These are phyloP conservation scores for Lactarius akahatsu DNA, from an alignment of 768 basidiomycete genomes.

Conservation along the genomic window DNA sequence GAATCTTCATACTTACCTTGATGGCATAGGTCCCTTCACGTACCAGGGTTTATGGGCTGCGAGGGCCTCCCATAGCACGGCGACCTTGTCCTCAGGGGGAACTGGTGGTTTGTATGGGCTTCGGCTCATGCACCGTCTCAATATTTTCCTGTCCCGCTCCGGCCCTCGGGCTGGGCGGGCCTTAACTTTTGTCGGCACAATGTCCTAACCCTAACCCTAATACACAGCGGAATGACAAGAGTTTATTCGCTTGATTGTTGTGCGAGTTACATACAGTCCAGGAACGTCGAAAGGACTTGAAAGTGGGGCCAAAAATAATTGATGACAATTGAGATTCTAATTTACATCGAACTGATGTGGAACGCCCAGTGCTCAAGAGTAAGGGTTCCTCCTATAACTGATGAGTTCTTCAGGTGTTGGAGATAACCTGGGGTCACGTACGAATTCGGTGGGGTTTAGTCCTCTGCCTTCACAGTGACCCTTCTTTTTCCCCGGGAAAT, in stretches of 20 bases:
- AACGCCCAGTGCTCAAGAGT: background rate
- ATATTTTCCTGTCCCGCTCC: slow-evolving; percentile 75
- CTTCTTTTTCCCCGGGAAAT: slow-evolving; percentile 23
- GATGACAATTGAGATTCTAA: background rate
- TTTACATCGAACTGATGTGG: background rate
- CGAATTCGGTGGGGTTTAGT: slow-evolving; percentile 8
- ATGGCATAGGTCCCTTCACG: slow-evolving; percentile 33
- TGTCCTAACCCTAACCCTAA: slow-evolving; percentile 21
- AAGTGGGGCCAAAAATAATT: background rate
- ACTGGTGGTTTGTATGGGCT: slow-evolving; percentile 44
- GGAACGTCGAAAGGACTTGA: background rate
- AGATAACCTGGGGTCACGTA: background rate
- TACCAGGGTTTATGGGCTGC: slow-evolving; percentile 32
- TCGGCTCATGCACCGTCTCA: slow-evolving; percentile 75
- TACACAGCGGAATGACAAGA: background rate
- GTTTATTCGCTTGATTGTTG: background rate
- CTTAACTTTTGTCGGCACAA: slow-evolving; percentile 12
- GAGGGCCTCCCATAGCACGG: slow-evolving; percentile 34
- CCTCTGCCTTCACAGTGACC: slow-evolving; percentile 17
- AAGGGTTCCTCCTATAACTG: background rate
- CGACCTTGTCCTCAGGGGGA: slow-evolving; percentile 34
- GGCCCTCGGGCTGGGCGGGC: slow-evolving; percentile 43
- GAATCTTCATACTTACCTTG: slow-evolving; percentile 34
- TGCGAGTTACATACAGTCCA: background rate
- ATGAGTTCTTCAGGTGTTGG: background rate